Evolutionary conservation across 148 eudicot species (phyloP).

Genomic region (Rheum nobile): DNA sequence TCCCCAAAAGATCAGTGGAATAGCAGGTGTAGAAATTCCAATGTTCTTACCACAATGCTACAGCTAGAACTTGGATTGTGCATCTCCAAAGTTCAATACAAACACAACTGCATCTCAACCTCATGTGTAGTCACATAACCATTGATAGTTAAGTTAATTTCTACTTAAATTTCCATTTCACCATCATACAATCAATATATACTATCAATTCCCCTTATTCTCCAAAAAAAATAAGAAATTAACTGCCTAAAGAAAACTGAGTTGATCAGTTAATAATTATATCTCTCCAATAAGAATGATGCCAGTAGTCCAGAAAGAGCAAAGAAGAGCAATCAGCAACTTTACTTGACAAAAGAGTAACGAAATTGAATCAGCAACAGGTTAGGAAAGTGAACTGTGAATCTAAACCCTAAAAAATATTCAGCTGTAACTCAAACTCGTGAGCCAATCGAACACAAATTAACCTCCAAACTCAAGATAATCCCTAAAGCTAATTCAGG

Average conservation of each 20-base stretch:
- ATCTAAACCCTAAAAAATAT: too few species aligned
- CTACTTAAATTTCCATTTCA: not conserved
- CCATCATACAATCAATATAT: not conserved
- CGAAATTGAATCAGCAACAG: not conserved
- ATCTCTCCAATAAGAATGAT: not conserved
- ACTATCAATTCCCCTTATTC: not conserved
- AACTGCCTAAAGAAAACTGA: too few species aligned
- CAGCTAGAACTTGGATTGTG: too few species aligned
- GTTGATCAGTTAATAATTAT: too few species aligned
- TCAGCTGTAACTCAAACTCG: not conserved
- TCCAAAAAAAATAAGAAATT: not conserved
- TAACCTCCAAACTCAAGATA: not conserved
- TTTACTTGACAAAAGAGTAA: not conserved
- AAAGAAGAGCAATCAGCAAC: not conserved
- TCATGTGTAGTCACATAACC: too few species aligned
- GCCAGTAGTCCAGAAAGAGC: not conserved
- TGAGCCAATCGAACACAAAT: not conserved
- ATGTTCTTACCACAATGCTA: too few species aligned
- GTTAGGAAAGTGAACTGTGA: not conserved
- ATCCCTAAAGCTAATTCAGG: not conserved
- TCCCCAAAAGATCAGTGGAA: too few species aligned
- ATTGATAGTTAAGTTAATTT: too few species aligned
- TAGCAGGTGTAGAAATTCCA: too few species aligned
- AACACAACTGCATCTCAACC: too few species aligned
- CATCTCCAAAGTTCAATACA: too few species aligned